Evolutionary conservation across 2,329 filamentous ascomycete species (phyloP), one percentile per base, ranked within the genome.

Genomic region (Cercospora janseana): DNA sequence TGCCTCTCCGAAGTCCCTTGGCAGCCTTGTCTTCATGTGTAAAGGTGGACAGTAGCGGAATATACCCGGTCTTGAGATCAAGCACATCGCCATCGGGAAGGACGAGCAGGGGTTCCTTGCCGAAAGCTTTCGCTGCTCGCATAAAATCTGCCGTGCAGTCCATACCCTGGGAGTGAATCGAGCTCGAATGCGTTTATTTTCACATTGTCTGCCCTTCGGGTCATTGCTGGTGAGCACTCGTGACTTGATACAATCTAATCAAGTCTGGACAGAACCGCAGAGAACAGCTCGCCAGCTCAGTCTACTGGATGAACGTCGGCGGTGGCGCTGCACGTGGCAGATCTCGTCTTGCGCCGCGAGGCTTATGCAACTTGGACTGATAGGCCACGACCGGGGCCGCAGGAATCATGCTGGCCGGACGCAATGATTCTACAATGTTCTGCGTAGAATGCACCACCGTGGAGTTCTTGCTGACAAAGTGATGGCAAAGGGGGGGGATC

Each of bases 1-100:
- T 50, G 4, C 29, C 47, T 8, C 38, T 50, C 13, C 40, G 45
- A 8, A 50, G 27, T 6, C 47, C 47, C 13, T 45, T 50, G 9
- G 38, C 47, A 1, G 47, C 47, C 15, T 50, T 50, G 40, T 50
- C 47, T n/a, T 50, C 47, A 9, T 32, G 29, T 2, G 40, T 28
- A 9, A 50, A 50, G 2, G 47, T 50, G 3, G 47, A 50, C 2
- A 50, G 31, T 13, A 50, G 28, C 12, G 47, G 47, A 12, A 50
- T 45, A 12, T 45, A 45, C 6, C 40, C 47, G 10, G 47, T 45
- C 4, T 6, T n/a, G 29, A 50, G 29, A 26, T 45, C 38, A 10
- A 50, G 29, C 8, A 23, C 28, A 1, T 29, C 12, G 24, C 47
- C 47, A 13, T 44, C 28, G 7, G 47, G 47, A 32, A 13, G 40